phyloP scores from a whole-genome alignment of 2,329 filamentous ascomycete species.

The Leptographium procerum region DNA sequence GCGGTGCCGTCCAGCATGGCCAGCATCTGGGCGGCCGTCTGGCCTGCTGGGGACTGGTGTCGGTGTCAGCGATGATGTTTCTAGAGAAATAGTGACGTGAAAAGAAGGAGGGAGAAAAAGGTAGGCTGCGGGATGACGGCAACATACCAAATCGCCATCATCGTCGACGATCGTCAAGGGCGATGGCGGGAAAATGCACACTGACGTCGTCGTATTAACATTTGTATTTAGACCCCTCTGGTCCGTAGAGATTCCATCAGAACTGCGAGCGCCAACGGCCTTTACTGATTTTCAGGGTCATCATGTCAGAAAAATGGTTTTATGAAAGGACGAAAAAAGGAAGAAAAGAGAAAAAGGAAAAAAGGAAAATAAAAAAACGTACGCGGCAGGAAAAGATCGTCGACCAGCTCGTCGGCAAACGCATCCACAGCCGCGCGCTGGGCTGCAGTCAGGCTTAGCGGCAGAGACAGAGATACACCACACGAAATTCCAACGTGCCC shows the following conservation, averaged over 20 bases:
- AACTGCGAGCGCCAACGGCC: neutral
- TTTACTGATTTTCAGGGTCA: neutral
- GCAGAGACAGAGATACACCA: neutral
- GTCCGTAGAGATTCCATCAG: neutral
- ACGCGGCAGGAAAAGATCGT: constrained; percentile 1
- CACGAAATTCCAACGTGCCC: neutral
- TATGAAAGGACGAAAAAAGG: neutral
- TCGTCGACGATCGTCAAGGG: constrained; percentile 2
- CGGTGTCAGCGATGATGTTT: neutral
- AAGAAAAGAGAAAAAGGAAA: neutral
- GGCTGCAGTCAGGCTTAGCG: neutral
- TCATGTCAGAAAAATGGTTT: neutral
- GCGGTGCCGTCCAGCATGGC: neutral
- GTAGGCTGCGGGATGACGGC: neutral
- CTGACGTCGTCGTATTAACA: neutral
- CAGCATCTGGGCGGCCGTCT: neutral
- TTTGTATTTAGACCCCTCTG: neutral
- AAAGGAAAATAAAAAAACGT: neutral
- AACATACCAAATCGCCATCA: neutral
- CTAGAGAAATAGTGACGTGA: neutral
- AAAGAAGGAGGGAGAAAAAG: neutral
- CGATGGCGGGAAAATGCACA: constrained; percentile 9
- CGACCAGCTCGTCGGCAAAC: constrained; percentile 1
- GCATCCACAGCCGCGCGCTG: neutral
- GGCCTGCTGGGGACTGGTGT: neutral